Evolutionary conservation across 2,329 filamentous ascomycete species (phyloP).

Genomic region (Trichophyton rubrum): DNA sequence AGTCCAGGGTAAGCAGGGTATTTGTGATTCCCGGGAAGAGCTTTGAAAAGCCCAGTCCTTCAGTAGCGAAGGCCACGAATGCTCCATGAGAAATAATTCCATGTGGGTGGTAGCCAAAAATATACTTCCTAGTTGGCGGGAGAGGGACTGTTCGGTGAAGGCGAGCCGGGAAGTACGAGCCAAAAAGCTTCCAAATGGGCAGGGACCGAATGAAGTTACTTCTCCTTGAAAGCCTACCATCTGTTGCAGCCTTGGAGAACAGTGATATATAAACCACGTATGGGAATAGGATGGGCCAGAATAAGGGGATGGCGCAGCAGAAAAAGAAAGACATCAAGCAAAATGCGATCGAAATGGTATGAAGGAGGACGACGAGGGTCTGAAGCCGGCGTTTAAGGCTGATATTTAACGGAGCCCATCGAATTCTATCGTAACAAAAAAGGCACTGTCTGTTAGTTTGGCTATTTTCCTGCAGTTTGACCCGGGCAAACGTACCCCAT

Average conservation of each 20-base stretch:
- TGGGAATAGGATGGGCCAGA: slow-evolving; percentile 66
- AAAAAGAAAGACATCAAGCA: slow-evolving; percentile 76
- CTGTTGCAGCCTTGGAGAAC: slow-evolving; percentile 62
- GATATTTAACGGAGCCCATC: slow-evolving; percentile 70
- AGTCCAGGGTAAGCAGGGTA: slow-evolving; percentile 82
- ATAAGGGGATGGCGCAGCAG: slow-evolving; percentile 77
- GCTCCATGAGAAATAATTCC: slow-evolving; percentile 97
- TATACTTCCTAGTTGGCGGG: slow-evolving; percentile 74
- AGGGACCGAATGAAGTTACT: slow-evolving; percentile 61
- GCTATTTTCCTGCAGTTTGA: not conserved
- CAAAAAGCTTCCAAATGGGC: slow-evolving; percentile 76
- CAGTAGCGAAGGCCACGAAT: slow-evolving; percentile 80
- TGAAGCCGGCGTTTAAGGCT: slow-evolving; percentile 60
- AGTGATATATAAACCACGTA: slow-evolving; percentile 71
- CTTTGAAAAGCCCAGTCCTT: slow-evolving; percentile 72
- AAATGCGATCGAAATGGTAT: slow-evolving; percentile 58
- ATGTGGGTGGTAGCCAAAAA: slow-evolving; percentile 94
- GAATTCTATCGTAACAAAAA: slow-evolving; percentile 37
- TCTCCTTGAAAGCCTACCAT: slow-evolving; percentile 62
- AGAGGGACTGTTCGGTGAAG: slow-evolving; percentile 76
- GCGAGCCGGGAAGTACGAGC: slow-evolving; percentile 78
- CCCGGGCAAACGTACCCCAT: not conserved
- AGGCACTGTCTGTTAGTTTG: not conserved
- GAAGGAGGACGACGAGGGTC: slow-evolving; percentile 64
- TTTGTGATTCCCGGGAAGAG: slow-evolving; percentile 94